Conservation (phyloP, 2,329 filamentous ascomycete species). For the Nothophaeocryptopus gaeumannii region DNA sequence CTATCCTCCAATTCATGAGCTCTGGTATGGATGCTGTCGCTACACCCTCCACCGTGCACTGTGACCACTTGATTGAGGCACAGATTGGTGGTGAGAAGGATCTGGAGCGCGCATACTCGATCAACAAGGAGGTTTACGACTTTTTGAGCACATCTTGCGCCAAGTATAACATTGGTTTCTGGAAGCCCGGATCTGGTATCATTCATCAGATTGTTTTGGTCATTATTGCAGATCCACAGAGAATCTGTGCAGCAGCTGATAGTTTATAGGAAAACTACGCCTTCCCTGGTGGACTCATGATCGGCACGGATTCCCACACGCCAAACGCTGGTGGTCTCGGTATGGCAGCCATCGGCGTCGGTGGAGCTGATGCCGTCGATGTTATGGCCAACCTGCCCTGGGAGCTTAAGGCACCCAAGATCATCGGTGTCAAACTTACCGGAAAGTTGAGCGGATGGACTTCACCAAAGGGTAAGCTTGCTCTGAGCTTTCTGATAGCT, state of each 20-base stretch:
- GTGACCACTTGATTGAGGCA: conserved; percentile 98
- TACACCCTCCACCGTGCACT: conserved; percentile 94
- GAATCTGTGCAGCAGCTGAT: neutral
- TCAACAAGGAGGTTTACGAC: conserved; percentile 95
- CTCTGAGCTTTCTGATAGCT: neutral
- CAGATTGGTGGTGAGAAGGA: conserved; percentile 92
- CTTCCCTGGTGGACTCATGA: conserved; percentile 96
- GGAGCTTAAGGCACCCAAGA: conserved; percentile 97
- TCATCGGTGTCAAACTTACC: conserved; percentile 94
- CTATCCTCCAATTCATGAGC: conserved; percentile 99
- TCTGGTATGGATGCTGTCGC: conserved; percentile 94
- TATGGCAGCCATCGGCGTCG: conserved; percentile 89
- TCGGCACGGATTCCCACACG: conserved; percentile 97
- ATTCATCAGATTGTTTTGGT: conserved; percentile 88
- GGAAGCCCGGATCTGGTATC: conserved; percentile 97
- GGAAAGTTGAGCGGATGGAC: conserved; percentile 89
- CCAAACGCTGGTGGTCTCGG: conserved; percentile 95
- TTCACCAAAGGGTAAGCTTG: conserved; percentile 75
- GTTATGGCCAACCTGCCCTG: conserved; percentile 96
- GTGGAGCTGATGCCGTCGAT: conserved; percentile 97
- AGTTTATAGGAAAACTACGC: conserved; percentile 85
- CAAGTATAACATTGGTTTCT: conserved; percentile 99
- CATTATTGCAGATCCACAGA: neutral
- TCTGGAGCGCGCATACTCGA: conserved; percentile 81
- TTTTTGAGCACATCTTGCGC: conserved; percentile 91